A percentile compares a stretch with the other conserved stretches of the same genome.
phyloP scores from a whole-genome alignment of 2,329 filamentous ascomycete species.

The Chrysoporthe austroafricana region DNA sequence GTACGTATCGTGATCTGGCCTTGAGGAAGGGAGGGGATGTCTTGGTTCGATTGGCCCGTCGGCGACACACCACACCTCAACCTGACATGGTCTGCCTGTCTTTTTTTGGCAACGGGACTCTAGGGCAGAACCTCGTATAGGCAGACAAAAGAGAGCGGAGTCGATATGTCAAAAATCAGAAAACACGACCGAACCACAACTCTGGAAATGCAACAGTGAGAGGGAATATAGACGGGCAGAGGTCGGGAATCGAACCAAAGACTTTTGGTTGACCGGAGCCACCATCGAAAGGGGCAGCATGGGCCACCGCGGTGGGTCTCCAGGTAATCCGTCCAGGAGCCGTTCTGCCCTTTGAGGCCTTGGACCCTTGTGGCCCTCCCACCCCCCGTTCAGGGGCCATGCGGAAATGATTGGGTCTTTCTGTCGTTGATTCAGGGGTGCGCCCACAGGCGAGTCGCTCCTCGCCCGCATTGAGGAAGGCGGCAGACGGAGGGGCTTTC shows the following conservation, averaged over 20 bases:
- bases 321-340: background rate
- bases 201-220: constrained; percentile 24
- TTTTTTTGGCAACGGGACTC: background rate
- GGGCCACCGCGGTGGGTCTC: constrained; percentile 7
- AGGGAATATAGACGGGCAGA: constrained; percentile 15
- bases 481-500: background rate
- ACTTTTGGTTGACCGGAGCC: constrained; percentile 20
- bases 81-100: constrained; percentile 25
- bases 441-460: constrained; percentile 4
- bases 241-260: constrained; percentile 9
- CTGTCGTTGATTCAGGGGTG: constrained; percentile 5
- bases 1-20: background rate
- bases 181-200: background rate
- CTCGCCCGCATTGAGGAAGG: constrained; percentile 12
- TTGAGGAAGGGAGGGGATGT: background rate
- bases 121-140: background rate
- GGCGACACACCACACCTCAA: constrained; percentile 23
- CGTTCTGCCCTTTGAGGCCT: background rate
- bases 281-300: constrained; percentile 23
- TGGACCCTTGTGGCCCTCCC: background rate
- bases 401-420: constrained; percentile 26
- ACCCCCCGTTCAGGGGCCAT: constrained; percentile 20
- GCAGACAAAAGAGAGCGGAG: constrained; percentile 14
- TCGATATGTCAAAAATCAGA: constrained; percentile 15
- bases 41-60: constrained; percentile 20